A percentile compares a stretch with the other conserved stretches of the same genome.
phyloP scores from a whole-genome alignment of 2,329 filamentous ascomycete genomes.

The Fusarium phyllophilum region DNA sequence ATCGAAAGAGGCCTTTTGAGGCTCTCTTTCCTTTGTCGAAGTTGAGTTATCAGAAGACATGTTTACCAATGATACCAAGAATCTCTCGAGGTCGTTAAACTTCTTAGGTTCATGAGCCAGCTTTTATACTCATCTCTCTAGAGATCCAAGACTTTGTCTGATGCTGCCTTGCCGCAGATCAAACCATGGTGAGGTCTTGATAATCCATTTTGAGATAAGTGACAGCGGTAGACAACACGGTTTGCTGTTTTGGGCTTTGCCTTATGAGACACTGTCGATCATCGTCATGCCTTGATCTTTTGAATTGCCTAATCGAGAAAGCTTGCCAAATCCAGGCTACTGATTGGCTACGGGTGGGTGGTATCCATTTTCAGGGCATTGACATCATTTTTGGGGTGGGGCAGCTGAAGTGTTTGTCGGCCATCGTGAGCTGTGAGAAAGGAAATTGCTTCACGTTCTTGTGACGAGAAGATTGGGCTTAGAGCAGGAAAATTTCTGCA shows the following conservation, averaged over 20 bases:
- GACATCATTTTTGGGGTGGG: background rate
- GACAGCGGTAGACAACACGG: background rate
- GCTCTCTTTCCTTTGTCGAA: background rate
- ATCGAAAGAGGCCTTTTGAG: background rate
- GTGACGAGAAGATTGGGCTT: no score
- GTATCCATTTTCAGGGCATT: background rate
- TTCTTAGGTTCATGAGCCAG: accelerated
- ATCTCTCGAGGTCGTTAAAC: background rate
- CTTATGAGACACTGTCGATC: background rate
- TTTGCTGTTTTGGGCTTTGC: background rate
- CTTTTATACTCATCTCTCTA: background rate
- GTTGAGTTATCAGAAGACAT: background rate
- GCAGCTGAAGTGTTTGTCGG: background rate
- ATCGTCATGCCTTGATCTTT: background rate
- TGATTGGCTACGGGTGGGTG: background rate
- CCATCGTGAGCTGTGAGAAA: background rate
- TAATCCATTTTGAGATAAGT: background rate
- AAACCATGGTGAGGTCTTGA: background rate
- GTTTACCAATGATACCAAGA: background rate
- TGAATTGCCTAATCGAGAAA: background rate
- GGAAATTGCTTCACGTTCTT: background rate
- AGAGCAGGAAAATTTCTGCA: no score
- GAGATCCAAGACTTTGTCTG: background rate
- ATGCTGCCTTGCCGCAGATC: background rate
- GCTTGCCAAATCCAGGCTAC: accelerated